Evolutionary conservation across 2,329 filamentous ascomycete genomes (phyloP).

Genomic region (Aspergillus eucalypticola): DNA sequence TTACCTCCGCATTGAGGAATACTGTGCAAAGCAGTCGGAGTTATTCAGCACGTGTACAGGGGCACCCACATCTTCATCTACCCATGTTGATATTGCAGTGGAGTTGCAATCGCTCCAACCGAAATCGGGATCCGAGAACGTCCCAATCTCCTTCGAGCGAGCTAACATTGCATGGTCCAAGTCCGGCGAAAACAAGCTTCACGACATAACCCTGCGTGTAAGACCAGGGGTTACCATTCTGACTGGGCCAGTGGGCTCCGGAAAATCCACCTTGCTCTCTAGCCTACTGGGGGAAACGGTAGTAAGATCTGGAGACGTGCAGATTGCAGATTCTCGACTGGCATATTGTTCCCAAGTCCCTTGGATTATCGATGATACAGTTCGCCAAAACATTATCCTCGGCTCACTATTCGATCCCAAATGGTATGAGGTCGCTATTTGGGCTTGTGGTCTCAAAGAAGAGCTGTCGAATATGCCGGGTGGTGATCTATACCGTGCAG

Average conservation of each 20-base stretch:
- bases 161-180: not conserved
- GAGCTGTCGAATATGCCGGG: constrained; percentile 31
- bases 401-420: constrained; percentile 24
- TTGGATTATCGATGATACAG: constrained; percentile 23
- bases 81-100: constrained; percentile 35
- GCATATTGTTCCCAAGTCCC: constrained; percentile 26
- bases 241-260: constrained; percentile 47
- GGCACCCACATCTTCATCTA: not conserved
- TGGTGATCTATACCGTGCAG: constrained; percentile 40
- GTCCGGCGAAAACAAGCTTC: not conserved
- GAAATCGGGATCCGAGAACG: constrained; percentile 5
- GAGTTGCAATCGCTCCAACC: constrained; percentile 17
- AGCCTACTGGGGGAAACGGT: constrained; percentile 33
- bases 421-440: constrained; percentile 31
- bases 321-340: not conserved
- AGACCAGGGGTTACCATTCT: constrained; percentile 22
- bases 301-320: constrained; percentile 6
- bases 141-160: not conserved
- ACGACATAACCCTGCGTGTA: constrained; percentile 16
- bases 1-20: constrained; percentile 46
- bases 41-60: not conserved
- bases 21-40: not conserved
- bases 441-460: constrained; percentile 26
- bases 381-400: constrained; percentile 29
- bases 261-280: constrained; percentile 47